A percentile compares a stretch with the other conserved stretches of the same genome.
phyloP scores from a whole-genome alignment of 352 stramenopile species.

The Globisporangium cylindrosporum region DNA sequence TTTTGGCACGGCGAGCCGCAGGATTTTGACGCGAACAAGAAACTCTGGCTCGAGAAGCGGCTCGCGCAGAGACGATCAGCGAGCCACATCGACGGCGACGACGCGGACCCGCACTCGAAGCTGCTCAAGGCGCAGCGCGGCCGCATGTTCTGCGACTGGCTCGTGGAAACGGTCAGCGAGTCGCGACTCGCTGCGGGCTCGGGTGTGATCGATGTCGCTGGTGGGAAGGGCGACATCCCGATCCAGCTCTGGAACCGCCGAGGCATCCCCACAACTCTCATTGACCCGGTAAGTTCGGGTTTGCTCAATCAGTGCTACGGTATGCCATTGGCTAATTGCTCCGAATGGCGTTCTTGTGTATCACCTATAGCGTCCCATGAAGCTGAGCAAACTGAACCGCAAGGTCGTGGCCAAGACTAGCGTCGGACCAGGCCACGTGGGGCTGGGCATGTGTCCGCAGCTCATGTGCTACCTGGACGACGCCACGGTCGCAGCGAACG shows the following conservation, averaged over 20 bases:
- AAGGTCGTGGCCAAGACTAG: slow-evolving; percentile 55
- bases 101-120: slow-evolving; percentile 63
- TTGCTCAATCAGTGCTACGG: neutral
- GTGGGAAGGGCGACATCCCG: slow-evolving; percentile 84
- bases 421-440: slow-evolving; percentile 4
- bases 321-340: too few relatives aligned
- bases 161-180: slow-evolving; percentile 60
- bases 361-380: slow-evolving; percentile 59
- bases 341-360: too few relatives aligned
- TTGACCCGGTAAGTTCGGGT: slow-evolving; percentile 63
- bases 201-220: slow-evolving; percentile 86
- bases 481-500: slow-evolving; percentile 43
- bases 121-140: slow-evolving; percentile 68
- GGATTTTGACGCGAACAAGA: slow-evolving; percentile 63
- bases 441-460: slow-evolving; percentile 48
- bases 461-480: slow-evolving; percentile 60
- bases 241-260: slow-evolving; percentile 81
- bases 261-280: slow-evolving; percentile 75
- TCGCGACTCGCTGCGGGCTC: slow-evolving; percentile 37
- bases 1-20: slow-evolving; percentile 73
- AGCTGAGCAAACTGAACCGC: slow-evolving; percentile 67
- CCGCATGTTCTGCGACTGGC: slow-evolving; percentile 80
- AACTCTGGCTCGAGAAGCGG: slow-evolving; percentile 65
- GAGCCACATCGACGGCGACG: slow-evolving; percentile 56
- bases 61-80: slow-evolving; percentile 56